Percentiles rank a stretch among this genome's conserved stretches.
Conservation (phyloP, 140 eudicot species). For the Bidens hawaiensis region DNA sequence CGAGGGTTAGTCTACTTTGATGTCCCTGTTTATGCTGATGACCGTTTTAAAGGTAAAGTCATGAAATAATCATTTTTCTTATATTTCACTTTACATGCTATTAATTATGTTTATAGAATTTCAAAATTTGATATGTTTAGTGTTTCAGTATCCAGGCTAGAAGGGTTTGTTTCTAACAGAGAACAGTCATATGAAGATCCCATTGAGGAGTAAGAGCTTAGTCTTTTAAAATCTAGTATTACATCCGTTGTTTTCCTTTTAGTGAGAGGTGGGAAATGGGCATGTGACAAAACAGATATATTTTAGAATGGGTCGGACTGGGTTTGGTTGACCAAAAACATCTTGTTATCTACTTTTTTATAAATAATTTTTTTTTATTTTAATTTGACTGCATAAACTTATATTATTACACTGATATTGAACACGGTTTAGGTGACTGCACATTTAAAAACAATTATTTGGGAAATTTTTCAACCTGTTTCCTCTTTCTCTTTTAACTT, state of each 20-base stretch:
- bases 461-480: not conserved
- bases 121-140: constrained; percentile 30
- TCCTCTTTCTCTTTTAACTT: not conserved
- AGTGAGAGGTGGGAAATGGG: not conserved
- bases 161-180: constrained; percentile 97
- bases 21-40: constrained; percentile 95
- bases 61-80: not conserved
- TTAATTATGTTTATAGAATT: constrained; percentile 16
- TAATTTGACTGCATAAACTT: not conserved
- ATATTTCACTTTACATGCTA: constrained; percentile 2
- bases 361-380: not conserved
- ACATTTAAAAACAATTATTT: not conserved
- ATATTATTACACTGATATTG: not conserved
- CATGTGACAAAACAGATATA: not conserved
- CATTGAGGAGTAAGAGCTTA: constrained; percentile 84
- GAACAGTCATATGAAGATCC: constrained; percentile 99
- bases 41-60: constrained; percentile 79
- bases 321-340: not conserved
- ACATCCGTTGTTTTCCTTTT: not conserved
- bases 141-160: constrained; percentile 97
- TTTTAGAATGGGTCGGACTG: not conserved
- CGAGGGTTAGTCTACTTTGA: constrained; percentile 93
- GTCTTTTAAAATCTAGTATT: not conserved
- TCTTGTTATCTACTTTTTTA: not conserved
- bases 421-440: not conserved